A percentile compares a stretch with the other conserved stretches of the same genome.
These are phyloP conservation scores for Plasmopara muralis DNA, from an alignment of 352 stramenopile species.

Conservation along the genomic window DNA sequence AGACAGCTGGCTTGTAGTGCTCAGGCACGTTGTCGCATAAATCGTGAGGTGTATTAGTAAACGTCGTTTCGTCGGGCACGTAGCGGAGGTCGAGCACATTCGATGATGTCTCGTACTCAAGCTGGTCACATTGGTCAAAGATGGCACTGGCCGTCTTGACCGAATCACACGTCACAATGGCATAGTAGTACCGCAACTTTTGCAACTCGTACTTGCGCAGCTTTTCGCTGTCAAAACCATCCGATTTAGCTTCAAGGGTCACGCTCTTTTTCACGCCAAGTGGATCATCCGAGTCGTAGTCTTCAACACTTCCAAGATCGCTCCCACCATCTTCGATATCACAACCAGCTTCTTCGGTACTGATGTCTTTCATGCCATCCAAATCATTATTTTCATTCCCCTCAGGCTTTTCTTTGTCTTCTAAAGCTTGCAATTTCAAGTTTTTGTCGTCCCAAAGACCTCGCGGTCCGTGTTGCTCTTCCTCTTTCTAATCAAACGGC, in stretches of 20 bases:
- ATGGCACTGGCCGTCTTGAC: slow-evolving; percentile 88
- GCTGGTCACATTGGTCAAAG: slow-evolving; percentile 94
- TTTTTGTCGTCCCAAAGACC: slow-evolving; percentile 51
- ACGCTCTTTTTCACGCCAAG: slow-evolving; percentile 63
- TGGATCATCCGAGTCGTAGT: slow-evolving; percentile 65
- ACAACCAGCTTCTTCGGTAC: slow-evolving; percentile 11
- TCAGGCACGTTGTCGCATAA: slow-evolving; percentile 78
- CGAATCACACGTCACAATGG: slow-evolving; percentile 91
- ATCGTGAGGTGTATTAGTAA: slow-evolving; percentile 85
- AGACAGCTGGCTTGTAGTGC: slow-evolving; percentile 93
- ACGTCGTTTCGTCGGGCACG: slow-evolving; percentile 88
- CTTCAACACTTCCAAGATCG: slow-evolving; percentile 33
- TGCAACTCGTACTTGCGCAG: slow-evolving; percentile 95
- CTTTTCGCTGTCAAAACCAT: slow-evolving; percentile 92
- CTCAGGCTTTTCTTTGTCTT: slow-evolving; percentile 24
- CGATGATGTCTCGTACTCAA: slow-evolving; percentile 96
- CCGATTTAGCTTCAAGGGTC: slow-evolving; percentile 36
- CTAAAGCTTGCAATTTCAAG: slow-evolving; percentile 20
- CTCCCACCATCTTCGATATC: slow-evolving; percentile 26
- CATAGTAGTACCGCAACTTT: slow-evolving; percentile 98
- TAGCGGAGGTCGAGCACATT: slow-evolving; percentile 94
- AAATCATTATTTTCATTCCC: slow-evolving; percentile 13
- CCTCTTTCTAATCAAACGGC: slow-evolving; percentile 50
- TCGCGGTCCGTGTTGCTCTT: slow-evolving; percentile 64
- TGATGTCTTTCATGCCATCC: slow-evolving; percentile 21